Evolutionary conservation across 441 rosid genomes (phyloP), one percentile per base, ranked within the genome.

Genomic region (Erysimum pusillum): DNA sequence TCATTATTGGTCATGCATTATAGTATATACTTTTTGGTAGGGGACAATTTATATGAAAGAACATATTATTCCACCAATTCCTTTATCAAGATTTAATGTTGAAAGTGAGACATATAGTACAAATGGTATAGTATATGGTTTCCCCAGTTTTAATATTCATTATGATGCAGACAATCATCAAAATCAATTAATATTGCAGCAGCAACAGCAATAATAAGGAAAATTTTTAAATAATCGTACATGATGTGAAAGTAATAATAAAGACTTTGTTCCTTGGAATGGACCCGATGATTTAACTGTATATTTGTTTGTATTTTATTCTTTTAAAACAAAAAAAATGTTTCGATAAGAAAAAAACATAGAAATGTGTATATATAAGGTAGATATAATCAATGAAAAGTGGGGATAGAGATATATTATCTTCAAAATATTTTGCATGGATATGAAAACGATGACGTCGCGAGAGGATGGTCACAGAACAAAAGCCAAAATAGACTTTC

Each of bases 391-490:
- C 53, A 61, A 77, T 71, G 57, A 66, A 73, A 67, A 73, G 73
- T 60, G 54, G 20, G 66, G 78, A 78, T 61, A 67, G 58, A 59
- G 64, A 73, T 67, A 73, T 78, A 73, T 78, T 78, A 61, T 73
- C 71, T 67, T 61, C 70, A 67, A 67, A 67, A 41, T 67, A 78
- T 67, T 66, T 78, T 78, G 81, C 81, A 78, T 78, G 81, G 81
- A 78, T 65, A 67, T 78, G 75, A 73, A 78, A 78, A 78, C 75
- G 70, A 67, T 78, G 81, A 78, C 81, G 81, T 78, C 38, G 81
- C 75, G 38, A 53, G 81, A 73, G 78, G 81, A 78, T 78, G 78
- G 78, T 78, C 81, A 78, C 81, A 61, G 56, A 78, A 51, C 71
- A 73, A 67, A 67, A 70, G 71, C 34, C 78, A 73, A 78, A 73